Evolutionary conservation across 2,329 filamentous ascomycete species (phyloP).

Genomic region (Helminthosporium solani): DNA sequence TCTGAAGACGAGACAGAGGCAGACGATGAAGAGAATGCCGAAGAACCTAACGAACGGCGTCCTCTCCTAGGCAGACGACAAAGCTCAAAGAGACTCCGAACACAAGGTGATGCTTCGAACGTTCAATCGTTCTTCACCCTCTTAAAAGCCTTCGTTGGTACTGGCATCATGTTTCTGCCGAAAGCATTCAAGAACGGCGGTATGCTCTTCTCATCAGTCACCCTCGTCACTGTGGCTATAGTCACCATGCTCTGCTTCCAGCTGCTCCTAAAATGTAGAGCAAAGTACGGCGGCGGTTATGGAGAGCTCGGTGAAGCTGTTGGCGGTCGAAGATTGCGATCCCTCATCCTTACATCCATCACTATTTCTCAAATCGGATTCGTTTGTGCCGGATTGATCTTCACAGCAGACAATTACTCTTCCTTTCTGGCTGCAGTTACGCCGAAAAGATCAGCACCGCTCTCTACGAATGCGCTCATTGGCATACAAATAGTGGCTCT

Average conservation of each 20-base stretch:
- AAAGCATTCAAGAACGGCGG: slow-evolving; percentile 79
- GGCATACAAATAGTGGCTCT: slow-evolving; percentile 64
- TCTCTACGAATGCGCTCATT: slow-evolving; percentile 63
- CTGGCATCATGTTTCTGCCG: slow-evolving; percentile 78
- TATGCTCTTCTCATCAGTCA: slow-evolving; percentile 71
- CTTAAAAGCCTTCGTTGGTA: slow-evolving; percentile 76
- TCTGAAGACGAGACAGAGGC: slow-evolving; percentile 59
- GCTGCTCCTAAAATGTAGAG: slow-evolving; percentile 67
- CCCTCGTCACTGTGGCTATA: slow-evolving; percentile 64
- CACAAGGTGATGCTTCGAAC: slow-evolving; percentile 64
- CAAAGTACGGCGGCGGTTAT: slow-evolving; percentile 67
- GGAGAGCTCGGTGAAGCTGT: slow-evolving; percentile 71
- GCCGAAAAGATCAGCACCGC: slow-evolving; percentile 46
- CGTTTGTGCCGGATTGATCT: slow-evolving; percentile 75
- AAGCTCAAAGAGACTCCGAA: slow-evolving; percentile 50
- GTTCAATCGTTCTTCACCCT: slow-evolving; percentile 76
- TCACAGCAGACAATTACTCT: slow-evolving; percentile 71
- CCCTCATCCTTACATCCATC: slow-evolving; percentile 68
- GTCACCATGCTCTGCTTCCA: slow-evolving; percentile 72
- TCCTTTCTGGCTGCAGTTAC: slow-evolving; percentile 67
- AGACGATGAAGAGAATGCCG: slow-evolving; percentile 54
- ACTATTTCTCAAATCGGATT: slow-evolving; percentile 75
- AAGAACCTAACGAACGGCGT: slow-evolving; percentile 56
- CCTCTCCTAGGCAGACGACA: slow-evolving; percentile 62
- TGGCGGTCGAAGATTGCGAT: slow-evolving; percentile 62